Percentiles rank a stretch among this genome's conserved stretches.
phyloP scores from a whole-genome alignment of 1,284 basidiomycete genomes.

The Tausonia pullulans region DNA sequence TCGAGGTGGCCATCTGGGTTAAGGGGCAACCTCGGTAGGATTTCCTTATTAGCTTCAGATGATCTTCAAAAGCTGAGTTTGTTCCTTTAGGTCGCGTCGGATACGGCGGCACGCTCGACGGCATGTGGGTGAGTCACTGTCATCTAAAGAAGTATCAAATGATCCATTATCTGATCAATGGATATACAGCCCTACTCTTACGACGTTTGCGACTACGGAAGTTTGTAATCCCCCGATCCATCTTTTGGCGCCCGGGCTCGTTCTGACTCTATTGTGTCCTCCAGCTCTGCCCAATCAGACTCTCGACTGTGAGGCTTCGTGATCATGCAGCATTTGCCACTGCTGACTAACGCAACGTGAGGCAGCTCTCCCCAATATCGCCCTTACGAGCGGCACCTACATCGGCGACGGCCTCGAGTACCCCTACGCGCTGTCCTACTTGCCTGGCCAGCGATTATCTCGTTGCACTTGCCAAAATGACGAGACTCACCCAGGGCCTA shows the following conservation, averaged over 20 bases:
- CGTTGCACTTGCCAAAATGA: conserved; percentile 67
- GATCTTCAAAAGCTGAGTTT: too few species aligned
- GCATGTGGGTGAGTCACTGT: conserved; percentile 40
- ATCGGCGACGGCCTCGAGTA: conserved; percentile 21
- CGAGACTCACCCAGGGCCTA: conserved; percentile 61
- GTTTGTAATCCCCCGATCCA: too few species aligned
- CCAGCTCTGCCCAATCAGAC: conserved; percentile 61
- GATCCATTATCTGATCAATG: background rate
- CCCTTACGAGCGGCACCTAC: conserved; percentile 37
- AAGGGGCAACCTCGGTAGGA: conserved; percentile 34
- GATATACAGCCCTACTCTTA: conserved; percentile 43
- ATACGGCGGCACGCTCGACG: conserved; percentile 37
- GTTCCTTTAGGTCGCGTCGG: conserved; percentile 29
- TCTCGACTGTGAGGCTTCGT: conserved; percentile 33
- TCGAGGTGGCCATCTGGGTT: conserved; percentile 13
- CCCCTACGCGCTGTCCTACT: conserved; percentile 40
- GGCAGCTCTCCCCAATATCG: too few species aligned
- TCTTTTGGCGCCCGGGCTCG: too few species aligned
- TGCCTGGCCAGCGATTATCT: conserved; percentile 71
- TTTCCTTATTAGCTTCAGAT: too few species aligned
- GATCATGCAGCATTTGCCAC: too few species aligned
- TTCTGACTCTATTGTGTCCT: too few species aligned
- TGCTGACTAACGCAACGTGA: too few species aligned
- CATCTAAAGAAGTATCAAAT: background rate
- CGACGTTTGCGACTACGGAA: conserved; percentile 42